A percentile compares a stretch with the other conserved stretches of the same genome.
Conservation (phyloP, 805 yeast species). For the Ogataea nonfermentans region DNA sequence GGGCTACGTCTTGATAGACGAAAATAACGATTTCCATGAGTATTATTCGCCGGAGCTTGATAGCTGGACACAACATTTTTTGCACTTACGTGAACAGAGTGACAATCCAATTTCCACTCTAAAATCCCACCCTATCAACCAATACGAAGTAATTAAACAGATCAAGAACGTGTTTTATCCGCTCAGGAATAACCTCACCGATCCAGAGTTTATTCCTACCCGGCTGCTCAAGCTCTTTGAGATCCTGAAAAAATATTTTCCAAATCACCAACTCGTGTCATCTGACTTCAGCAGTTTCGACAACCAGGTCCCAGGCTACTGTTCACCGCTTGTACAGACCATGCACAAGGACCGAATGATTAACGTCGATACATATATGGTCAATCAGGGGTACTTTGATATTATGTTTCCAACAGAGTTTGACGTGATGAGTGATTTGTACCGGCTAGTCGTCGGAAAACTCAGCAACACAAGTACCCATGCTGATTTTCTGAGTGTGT, state of each 20-base stretch:
- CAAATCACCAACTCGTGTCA: constrained; percentile 69
- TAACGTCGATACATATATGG: constrained; percentile 72
- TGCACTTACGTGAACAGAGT: constrained; percentile 54
- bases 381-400: constrained; percentile 82
- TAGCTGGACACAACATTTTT: constrained; percentile 50
- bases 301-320: constrained; percentile 54
- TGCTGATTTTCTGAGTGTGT: constrained; percentile 58
- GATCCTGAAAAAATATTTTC: constrained; percentile 61
- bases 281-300: constrained; percentile 65
- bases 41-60: constrained; percentile 64
- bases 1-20: constrained; percentile 74
- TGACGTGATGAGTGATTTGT: constrained; percentile 55
- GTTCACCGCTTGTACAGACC: constrained; percentile 80
- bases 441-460: constrained; percentile 62
- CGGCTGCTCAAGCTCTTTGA: constrained; percentile 63
- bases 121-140: constrained; percentile 57
- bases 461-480: constrained; percentile 55
- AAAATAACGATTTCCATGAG: constrained; percentile 72
- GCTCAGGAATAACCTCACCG: constrained; percentile 61
- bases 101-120: constrained; percentile 32
- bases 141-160: constrained; percentile 41
- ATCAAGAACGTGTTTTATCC: constrained; percentile 57
- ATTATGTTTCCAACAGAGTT: constrained; percentile 87
- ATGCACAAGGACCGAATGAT: constrained; percentile 65
- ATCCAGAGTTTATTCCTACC: constrained; percentile 82